These are phyloP conservation scores for Aspergillus awamori DNA, from an alignment of 2,329 filamentous ascomycete species.

Conservation along the genomic window DNA sequence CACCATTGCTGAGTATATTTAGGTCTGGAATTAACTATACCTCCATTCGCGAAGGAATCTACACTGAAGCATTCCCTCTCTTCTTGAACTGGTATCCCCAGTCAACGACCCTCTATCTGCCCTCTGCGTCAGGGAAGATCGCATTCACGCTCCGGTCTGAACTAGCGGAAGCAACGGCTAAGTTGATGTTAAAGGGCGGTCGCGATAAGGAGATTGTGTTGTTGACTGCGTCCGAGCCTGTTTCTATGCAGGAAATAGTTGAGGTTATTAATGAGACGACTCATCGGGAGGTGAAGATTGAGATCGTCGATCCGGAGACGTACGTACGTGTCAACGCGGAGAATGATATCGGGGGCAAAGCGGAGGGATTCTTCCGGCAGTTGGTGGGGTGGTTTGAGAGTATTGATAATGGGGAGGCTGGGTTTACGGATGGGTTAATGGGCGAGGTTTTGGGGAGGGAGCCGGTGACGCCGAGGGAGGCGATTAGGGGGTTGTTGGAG, in stretches of 20 bases:
- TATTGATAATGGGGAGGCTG: constrained; percentile 49
- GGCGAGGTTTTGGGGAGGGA: constrained; percentile 49
- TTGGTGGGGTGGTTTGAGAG: constrained; percentile 52
- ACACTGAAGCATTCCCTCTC: constrained; percentile 62
- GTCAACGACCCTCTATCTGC: constrained; percentile 33
- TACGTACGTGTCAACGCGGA: constrained; percentile 36
- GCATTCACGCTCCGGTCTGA: constrained; percentile 58
- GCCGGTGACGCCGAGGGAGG: constrained; percentile 45
- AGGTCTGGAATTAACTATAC: constrained; percentile 53
- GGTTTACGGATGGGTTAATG: constrained; percentile 47
- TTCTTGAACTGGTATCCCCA: constrained; percentile 54
- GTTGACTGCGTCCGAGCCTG: constrained; percentile 42
- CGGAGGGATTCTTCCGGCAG: constrained; percentile 40
- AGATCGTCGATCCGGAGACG: constrained; percentile 39
- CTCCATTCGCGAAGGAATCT: constrained; percentile 61
- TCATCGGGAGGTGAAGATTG: constrained; percentile 33
- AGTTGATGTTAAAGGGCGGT: constrained; percentile 49
- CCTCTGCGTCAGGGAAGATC: constrained; percentile 44
- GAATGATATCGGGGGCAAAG: constrained; percentile 43
- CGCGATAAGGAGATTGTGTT: constrained; percentile 42
- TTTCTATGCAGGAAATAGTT: constrained; percentile 41
- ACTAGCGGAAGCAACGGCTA: constrained; percentile 58
- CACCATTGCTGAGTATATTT: background rate
- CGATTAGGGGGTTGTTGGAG: constrained; percentile 33
- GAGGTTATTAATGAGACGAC: constrained; percentile 43